Evolutionary conservation across 441 rosid genomes (phyloP).

Genomic region (Sinapis alba): DNA sequence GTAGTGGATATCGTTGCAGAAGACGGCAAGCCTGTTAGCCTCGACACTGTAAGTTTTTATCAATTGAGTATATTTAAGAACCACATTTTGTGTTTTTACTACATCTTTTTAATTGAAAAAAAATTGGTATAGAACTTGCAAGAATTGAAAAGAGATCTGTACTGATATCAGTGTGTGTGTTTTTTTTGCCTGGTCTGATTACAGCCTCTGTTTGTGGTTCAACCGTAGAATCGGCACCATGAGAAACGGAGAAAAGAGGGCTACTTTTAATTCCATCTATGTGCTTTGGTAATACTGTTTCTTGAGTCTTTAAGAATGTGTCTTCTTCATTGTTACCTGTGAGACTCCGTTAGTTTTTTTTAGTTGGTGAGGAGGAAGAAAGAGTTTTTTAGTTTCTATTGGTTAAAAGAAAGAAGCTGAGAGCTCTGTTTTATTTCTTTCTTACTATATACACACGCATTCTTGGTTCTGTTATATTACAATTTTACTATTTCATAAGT

Average conservation of each 20-base stretch:
- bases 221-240: slow-evolving; percentile 7
- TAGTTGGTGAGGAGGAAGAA: not conserved
- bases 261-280: not conserved
- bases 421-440: not conserved
- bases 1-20: slow-evolving; percentile 64
- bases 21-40: slow-evolving; percentile 74
- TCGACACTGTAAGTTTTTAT: slow-evolving; percentile 56
- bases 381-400: not conserved
- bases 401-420: not conserved
- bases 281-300: not conserved
- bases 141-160: not conserved
- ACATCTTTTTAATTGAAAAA: not conserved
- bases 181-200: not conserved
- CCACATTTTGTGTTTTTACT: not conserved
- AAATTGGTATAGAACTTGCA: too few relatives aligned
- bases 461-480: not conserved
- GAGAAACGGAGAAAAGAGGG: not conserved
- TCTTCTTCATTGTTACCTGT: not conserved
- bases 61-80: not conserved
- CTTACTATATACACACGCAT: not conserved
- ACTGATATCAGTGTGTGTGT: not conserved
- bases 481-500: too few relatives aligned
- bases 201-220: slow-evolving; percentile 7
- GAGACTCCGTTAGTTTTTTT: not conserved
- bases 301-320: not conserved